These are phyloP conservation scores for Populus hybrid DNA, from an alignment of 441 rosid genomes.

Conservation along the genomic window DNA sequence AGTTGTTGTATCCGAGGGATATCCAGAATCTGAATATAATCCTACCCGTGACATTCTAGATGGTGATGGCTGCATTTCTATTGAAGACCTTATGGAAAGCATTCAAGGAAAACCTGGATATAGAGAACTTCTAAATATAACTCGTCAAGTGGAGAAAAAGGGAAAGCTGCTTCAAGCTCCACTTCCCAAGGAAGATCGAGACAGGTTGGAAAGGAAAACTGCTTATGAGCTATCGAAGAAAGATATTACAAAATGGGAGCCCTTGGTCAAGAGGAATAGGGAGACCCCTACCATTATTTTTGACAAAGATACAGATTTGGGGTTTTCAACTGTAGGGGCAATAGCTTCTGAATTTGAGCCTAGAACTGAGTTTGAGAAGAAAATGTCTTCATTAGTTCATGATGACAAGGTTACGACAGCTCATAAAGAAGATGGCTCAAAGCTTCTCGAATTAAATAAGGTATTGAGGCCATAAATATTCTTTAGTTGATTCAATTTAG, in stretches of 20 bases:
- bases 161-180: constrained; percentile 67
- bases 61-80: constrained; percentile 52
- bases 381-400: constrained; percentile 69
- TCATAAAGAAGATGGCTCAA: constrained; percentile 75
- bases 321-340: constrained; percentile 88
- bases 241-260: constrained; percentile 72
- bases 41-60: constrained; percentile 78
- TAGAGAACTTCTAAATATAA: constrained; percentile 51
- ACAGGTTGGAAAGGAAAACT: constrained; percentile 68
- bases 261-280: constrained; percentile 73
- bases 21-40: constrained; percentile 88
- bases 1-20: constrained; percentile 57
- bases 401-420: constrained; percentile 66
- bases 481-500: constrained; percentile 1
- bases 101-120: constrained; percentile 60
- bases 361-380: constrained; percentile 89
- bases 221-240: constrained; percentile 59
- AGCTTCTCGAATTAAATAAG: constrained; percentile 85
- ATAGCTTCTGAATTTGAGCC: constrained; percentile 94
- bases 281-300: constrained; percentile 79
- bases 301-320: constrained; percentile 62
- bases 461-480: constrained; percentile 29
- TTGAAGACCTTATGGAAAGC: constrained; percentile 67
- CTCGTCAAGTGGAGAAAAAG: constrained; percentile 46
- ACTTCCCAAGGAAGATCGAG: constrained; percentile 60